These are phyloP conservation scores for Handroanthus guayacan DNA, from an alignment of 257 asterid genomes.

Conservation along the genomic window DNA sequence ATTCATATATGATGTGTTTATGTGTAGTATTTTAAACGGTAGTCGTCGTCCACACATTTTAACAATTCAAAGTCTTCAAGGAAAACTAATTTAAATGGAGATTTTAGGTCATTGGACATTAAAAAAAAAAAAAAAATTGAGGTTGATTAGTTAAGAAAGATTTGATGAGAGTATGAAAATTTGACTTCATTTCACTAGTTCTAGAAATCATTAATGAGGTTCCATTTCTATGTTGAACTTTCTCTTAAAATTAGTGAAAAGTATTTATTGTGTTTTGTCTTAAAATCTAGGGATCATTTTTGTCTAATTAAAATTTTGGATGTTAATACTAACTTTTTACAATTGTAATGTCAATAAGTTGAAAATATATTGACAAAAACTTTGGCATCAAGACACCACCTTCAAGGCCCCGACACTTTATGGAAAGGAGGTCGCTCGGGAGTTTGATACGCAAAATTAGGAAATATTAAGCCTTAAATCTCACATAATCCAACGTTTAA, in stretches of 20 bases:
- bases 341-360: too few species aligned
- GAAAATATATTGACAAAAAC: too few species aligned
- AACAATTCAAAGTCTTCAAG: constrained; percentile 52
- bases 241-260: neutral
- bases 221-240: neutral
- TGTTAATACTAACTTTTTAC: too few species aligned
- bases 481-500: too few species aligned
- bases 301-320: too few species aligned
- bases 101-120: constrained; percentile 3
- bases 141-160: constrained; percentile 29
- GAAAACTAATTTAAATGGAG: constrained; percentile 33
- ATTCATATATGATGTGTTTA: neutral
- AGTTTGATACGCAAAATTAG: too few species aligned
- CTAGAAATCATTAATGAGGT: constrained; percentile 5
- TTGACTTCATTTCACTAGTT: neutral
- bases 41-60: constrained; percentile 56
- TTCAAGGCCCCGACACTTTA: too few species aligned
- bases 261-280: neutral
- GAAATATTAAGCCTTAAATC: too few species aligned
- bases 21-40: constrained; percentile 35
- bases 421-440: too few species aligned
- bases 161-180: neutral
- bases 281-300: too few species aligned
- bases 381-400: too few species aligned
- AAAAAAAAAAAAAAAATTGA: constrained; percentile 9